These are phyloP conservation scores for Lachnellula hyalina DNA, from an alignment of 2,329 filamentous ascomycete genomes.

Conservation along the genomic window DNA sequence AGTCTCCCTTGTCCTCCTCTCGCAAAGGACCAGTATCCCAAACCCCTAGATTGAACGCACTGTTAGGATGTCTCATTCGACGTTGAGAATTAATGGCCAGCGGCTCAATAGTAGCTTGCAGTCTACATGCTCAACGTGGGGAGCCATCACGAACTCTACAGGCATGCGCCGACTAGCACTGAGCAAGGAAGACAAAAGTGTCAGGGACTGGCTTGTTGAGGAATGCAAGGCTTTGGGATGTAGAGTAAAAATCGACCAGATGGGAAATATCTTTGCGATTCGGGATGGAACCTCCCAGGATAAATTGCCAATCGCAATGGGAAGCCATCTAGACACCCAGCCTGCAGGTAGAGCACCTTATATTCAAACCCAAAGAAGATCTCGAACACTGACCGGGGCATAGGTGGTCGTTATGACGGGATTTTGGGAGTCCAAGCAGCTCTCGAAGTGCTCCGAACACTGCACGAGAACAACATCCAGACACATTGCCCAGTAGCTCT, in stretches of 20 bases:
- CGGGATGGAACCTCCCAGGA: constrained; percentile 51
- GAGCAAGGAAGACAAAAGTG: constrained; percentile 63
- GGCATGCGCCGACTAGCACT: constrained; percentile 73
- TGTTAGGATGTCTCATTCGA: constrained; percentile 9
- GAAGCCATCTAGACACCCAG: constrained; percentile 63
- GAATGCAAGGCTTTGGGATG: constrained; percentile 60
- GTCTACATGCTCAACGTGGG: constrained; percentile 22
- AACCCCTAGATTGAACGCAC: neutral
- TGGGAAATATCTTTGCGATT: constrained; percentile 71
- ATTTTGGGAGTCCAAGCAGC: constrained; percentile 69
- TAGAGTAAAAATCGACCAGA: constrained; percentile 60
- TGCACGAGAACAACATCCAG: constrained; percentile 61
- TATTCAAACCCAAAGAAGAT: neutral
- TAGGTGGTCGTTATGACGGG: constrained; percentile 61
- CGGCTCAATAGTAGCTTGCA: constrained; percentile 23
- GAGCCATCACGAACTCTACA: constrained; percentile 20
- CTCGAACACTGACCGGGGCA: neutral
- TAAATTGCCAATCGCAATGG: constrained; percentile 60
- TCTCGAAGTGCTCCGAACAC: constrained; percentile 62
- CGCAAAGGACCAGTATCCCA: neutral
- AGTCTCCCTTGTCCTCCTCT: neutral
- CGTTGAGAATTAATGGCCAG: constrained; percentile 19
- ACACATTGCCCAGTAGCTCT: constrained; percentile 61
- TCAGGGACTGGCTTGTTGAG: constrained; percentile 68
- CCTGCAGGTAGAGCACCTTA: constrained; percentile 39